Evolutionary conservation across 2,329 filamentous ascomycete genomes (phyloP), one percentile per base, ranked within the genome.

Genomic region (Colletotrichum ledebouriae): DNA sequence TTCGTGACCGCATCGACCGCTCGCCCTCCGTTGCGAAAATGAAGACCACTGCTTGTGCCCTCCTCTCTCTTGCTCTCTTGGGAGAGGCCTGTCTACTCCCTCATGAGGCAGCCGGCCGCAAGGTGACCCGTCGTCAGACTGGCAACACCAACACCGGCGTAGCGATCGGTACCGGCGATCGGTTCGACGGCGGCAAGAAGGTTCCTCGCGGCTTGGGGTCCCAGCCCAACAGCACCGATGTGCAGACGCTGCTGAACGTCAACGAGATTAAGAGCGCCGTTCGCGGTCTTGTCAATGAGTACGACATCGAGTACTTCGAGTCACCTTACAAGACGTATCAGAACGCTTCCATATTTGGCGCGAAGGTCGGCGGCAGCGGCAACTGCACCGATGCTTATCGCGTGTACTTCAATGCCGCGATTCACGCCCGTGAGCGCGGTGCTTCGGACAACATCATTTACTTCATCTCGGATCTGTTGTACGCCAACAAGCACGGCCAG

Each of bases 381-480:
- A 64, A 70, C 56, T 70, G 70, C 63, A 57, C 55, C 46, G 73
- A 75, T 11, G 78, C 79, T 5, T 84, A 85, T 71, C 80, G 83
- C 50, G 81, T 87, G 29, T 86, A 85, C 73, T 76, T 89, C 67
- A 84, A 84, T 71, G 83, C 82, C 44, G 85, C 80, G 47, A 83
- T 88, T 53, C 87, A 89, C 73, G 85, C 87, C 13, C 84, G 87
- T 29, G 87, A 89, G 76, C 84, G 87, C 12, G 87, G 86, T 29
- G 84, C 83, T 0, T 81, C 86, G 0, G 87, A 89, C 73, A 81
- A 85, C 64, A 78, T 89, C 13, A 75, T 89, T 50, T 88, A 88
- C 79, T 88, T 87, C 77, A 79, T 89, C 39, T 78, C 85, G 0
- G 87, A 89, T 73, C 79, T 89, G 9, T 79, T 89, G 7, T 81